Conservation (phyloP, 2,329 filamentous ascomycete species). For the Pseudocercospora ulei region DNA sequence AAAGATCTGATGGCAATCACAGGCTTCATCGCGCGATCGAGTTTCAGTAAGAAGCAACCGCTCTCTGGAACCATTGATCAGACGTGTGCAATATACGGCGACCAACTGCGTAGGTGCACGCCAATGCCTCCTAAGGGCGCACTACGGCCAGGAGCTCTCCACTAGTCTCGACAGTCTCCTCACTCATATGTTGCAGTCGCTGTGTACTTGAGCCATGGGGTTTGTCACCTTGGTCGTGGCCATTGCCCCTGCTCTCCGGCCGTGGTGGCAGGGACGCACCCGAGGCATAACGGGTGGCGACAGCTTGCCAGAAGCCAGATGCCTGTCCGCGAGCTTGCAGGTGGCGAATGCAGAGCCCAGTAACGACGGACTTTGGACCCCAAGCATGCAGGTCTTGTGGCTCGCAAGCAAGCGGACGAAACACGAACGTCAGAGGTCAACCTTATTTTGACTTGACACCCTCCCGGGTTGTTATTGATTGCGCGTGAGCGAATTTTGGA, state of each 20-base stretch:
- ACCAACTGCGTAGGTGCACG: too few species aligned
- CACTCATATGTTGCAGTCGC: slow-evolving; percentile 51
- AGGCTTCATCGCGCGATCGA: too few species aligned
- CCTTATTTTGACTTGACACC: too few species aligned
- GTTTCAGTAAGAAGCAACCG: too few species aligned
- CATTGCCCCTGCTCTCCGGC: slow-evolving; percentile 10
- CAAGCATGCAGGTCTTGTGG: slow-evolving; percentile 24
- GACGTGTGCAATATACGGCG: too few species aligned
- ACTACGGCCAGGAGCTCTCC: too few species aligned
- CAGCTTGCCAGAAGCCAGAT: slow-evolving; percentile 8
- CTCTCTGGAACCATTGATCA: too few species aligned
- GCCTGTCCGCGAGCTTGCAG: slow-evolving; percentile 31
- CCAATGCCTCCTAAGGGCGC: too few species aligned
- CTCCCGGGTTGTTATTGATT: too few species aligned
- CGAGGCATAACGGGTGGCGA: slow-evolving; percentile 17
- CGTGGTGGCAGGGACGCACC: slow-evolving; percentile 18
- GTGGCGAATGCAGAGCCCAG: slow-evolving; percentile 37
- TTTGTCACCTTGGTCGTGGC: slow-evolving; percentile 22
- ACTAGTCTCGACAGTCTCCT: slow-evolving; percentile 51
- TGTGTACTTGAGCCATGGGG: slow-evolving; percentile 50
- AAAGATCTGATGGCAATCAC: too few species aligned
- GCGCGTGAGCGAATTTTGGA: too few species aligned
- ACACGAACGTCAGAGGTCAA: background rate
- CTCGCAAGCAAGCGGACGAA: slow-evolving; percentile 1
- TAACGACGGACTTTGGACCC: slow-evolving; percentile 15